phyloP scores from a whole-genome alignment of 805 yeast species.

The Saccharomyces jurei region DNA sequence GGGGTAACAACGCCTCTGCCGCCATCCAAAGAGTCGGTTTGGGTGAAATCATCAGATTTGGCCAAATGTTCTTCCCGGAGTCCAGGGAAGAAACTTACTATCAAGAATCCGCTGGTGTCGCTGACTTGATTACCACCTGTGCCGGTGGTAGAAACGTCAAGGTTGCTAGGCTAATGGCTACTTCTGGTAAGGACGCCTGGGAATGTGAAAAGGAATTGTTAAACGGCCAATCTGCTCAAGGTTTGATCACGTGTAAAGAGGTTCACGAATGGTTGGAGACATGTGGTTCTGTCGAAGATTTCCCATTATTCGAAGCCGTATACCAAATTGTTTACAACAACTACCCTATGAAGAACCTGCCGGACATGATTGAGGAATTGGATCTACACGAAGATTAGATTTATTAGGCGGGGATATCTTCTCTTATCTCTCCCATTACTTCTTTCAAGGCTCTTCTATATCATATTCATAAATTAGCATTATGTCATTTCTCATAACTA shows the following conservation, averaged over 20 bases:
- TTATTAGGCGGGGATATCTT: neutral
- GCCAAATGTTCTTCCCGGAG: slow-evolving; percentile 70
- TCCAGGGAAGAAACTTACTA: slow-evolving; percentile 75
- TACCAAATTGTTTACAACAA: slow-evolving; percentile 75
- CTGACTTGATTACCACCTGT: slow-evolving; percentile 95
- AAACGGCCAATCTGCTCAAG: slow-evolving; percentile 96
- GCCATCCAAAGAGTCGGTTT: slow-evolving; percentile 96
- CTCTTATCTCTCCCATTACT: neutral
- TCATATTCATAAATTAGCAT: neutral
- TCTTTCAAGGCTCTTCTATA: neutral
- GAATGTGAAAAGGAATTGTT: slow-evolving; percentile 79
- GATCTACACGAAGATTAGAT: slow-evolving; percentile 7
- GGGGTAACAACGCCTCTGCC: slow-evolving; percentile 99
- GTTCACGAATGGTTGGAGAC: slow-evolving; percentile 72
- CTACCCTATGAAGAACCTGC: slow-evolving; percentile 66
- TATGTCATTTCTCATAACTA: neutral
- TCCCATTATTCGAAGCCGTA: slow-evolving; percentile 63
- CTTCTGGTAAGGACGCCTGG: slow-evolving; percentile 64
- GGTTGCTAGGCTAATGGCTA: slow-evolving; percentile 81
- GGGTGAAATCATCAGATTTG: slow-evolving; percentile 82
- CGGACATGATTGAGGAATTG: slow-evolving; percentile 52
- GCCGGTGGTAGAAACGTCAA: slow-evolving; percentile 94
- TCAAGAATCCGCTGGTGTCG: slow-evolving; percentile 94
- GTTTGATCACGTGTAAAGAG: slow-evolving; percentile 82
- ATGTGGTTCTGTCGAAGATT: slow-evolving; percentile 45